Base-by-base conservation (phyloP, 768 basidiomycete species). In the Trametes punicea region DNA sequence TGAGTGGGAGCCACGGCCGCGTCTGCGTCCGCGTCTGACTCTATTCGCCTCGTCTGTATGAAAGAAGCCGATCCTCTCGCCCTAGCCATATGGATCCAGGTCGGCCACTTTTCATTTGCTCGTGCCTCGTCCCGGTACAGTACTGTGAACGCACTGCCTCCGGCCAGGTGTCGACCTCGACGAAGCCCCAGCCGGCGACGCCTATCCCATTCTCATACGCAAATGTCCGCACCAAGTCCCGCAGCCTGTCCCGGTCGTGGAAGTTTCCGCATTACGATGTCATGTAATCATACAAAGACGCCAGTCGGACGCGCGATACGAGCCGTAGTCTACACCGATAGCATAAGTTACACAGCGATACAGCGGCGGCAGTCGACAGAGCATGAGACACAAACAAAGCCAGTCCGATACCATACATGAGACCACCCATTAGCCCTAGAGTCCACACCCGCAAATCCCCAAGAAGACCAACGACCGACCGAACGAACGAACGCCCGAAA, bases 321-420 rank as follows among this genome's bases (percentile, higher is more conserved):
- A n/a, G n/a, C n/a, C 18, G 21, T 46, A 54, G 44, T 54, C 52
- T 54, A 54, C 52, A 46, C 20, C 44, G 29, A 46, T 46, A 46
- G 42, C 52, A 54, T 54, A 54, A 54, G 33, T 54, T 54, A 54
- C 26, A 46, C 52, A 54, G 10, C 36, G 52, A 54, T 54, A 54
- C 52, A 54, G 33, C 10, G n/a, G 26, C 6, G 36, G 26, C 49
- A 18, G 20, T 26, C 39, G 29, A 42, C 15, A 5, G 33, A 25
- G 27, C 27, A n/a, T n/a, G 20, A 20, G 20, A n/a, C n/a, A n/a
- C 7, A 15, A 29, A 45, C 44, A 45, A 9, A 8, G 44, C 18
- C 15, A 30, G 21, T 23, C 11, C 40, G 10, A 34, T 47, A 33
- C 20, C n/a, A 33, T 33, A 47, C 30, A 44, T 21, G 15, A 31